Percentiles rank a stretch among this genome's conserved stretches.
Evolutionary conservation across 805 yeast species (phyloP).

Genomic region (Komagataella pseudopastoris): DNA sequence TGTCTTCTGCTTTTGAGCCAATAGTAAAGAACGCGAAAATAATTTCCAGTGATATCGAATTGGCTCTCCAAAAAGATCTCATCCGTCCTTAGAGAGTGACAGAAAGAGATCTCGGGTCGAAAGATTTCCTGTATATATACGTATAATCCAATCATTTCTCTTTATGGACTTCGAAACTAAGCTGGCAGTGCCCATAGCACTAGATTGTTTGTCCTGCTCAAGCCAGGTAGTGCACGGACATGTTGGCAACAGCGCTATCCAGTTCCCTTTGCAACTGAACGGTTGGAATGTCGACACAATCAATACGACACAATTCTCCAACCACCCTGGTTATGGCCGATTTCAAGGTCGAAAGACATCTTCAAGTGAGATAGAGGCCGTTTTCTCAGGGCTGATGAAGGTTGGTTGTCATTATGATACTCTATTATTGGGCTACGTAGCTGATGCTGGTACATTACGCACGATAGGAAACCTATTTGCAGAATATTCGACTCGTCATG

Average conservation of each 20-base stretch:
- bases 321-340: conserved; percentile 80
- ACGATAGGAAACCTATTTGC: conserved; percentile 30
- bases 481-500: conserved; percentile 13
- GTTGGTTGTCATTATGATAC: conserved; percentile 45
- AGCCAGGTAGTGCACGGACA: conserved; percentile 94
- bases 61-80: not conserved
- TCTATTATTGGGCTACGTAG: conserved; percentile 70
- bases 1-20: not conserved
- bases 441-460: conserved; percentile 41
- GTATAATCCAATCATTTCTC: not conserved
- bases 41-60: not conserved
- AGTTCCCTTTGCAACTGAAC: conserved; percentile 72
- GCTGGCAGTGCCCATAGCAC: not conserved
- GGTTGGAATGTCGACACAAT: conserved; percentile 92
- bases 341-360: conserved; percentile 45
- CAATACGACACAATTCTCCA: conserved; percentile 80
- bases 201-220: conserved; percentile 43
- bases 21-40: not conserved
- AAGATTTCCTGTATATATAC: not conserved
- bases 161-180: not conserved
- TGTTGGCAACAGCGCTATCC: conserved; percentile 87
- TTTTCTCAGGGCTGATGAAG: conserved; percentile 41
- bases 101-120: not conserved
- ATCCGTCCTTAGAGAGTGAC: not conserved
- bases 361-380: conserved; percentile 28